These are phyloP conservation scores for Hypoxylon sp. DNA, from an alignment of 2,329 filamentous ascomycete genomes.

Conservation along the genomic window DNA sequence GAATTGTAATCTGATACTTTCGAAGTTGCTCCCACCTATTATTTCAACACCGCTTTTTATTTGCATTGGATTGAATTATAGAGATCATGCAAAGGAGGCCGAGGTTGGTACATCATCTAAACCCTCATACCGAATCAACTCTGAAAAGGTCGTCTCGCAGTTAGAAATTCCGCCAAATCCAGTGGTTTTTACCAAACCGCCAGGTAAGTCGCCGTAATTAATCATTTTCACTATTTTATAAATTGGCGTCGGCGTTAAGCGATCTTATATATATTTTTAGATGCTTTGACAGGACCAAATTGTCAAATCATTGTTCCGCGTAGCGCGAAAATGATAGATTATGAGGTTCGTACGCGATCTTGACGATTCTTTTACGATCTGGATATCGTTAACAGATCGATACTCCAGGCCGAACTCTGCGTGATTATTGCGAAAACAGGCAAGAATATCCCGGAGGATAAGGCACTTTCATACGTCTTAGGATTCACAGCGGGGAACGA, in stretches of 20 bases:
- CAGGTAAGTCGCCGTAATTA: conserved; percentile 4
- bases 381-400: not conserved
- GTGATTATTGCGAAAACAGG: conserved; percentile 25
- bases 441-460: conserved; percentile 27
- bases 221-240: too few relatives aligned
- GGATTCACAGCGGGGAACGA: conserved; percentile 29
- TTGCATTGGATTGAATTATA: conserved; percentile 30
- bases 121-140: not conserved
- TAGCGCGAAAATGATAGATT: conserved; percentile 25
- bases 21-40: conserved; percentile 8
- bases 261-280: not conserved
- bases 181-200: conserved; percentile 29
- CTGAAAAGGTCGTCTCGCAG: not conserved
- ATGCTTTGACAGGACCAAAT: conserved; percentile 25
- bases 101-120: conserved; percentile 5
- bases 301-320: conserved; percentile 22
- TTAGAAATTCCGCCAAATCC: conserved; percentile 29
- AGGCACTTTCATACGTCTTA: conserved; percentile 21
- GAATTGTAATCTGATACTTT: conserved; percentile 4
- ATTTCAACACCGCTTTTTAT: conserved; percentile 20
- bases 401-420: conserved; percentile 22
- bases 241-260: not conserved
- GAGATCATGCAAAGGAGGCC: conserved; percentile 30
- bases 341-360: conserved; percentile 15
- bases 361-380: not conserved